These are phyloP conservation scores for Fusarium aywerte DNA, from an alignment of 2,329 filamentous ascomycete genomes.

Conservation along the genomic window DNA sequence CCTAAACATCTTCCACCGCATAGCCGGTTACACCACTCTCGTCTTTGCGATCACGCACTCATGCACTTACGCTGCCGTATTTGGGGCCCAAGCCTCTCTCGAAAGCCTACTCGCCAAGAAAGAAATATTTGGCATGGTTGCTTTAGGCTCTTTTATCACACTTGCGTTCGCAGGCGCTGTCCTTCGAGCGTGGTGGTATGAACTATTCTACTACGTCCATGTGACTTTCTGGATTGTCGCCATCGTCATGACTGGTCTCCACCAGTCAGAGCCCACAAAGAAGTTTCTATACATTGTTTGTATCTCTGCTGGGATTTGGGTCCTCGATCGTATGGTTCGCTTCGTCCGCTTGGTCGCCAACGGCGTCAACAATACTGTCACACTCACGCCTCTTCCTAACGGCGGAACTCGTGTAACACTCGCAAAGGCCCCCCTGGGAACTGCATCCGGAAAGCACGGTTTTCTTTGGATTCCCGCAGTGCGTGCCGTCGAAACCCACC, in stretches of 20 bases:
- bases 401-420: constrained; percentile 67
- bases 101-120: constrained; percentile 50
- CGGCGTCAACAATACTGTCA: constrained; percentile 62
- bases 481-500: constrained; percentile 68
- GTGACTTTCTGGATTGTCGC: constrained; percentile 60
- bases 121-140: constrained; percentile 61
- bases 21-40: constrained; percentile 63
- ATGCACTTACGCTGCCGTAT: constrained; percentile 56
- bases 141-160: constrained; percentile 59
- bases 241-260: constrained; percentile 61
- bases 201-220: constrained; percentile 66
- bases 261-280: constrained; percentile 60
- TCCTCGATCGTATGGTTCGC: constrained; percentile 62
- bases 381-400: constrained; percentile 63
- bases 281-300: constrained; percentile 57
- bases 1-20: constrained; percentile 67
- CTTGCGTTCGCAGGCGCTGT: constrained; percentile 56
- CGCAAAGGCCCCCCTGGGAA: constrained; percentile 58
- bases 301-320: constrained; percentile 60
- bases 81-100: constrained; percentile 47
- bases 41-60: constrained; percentile 59
- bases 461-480: constrained; percentile 72
- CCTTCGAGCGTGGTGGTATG: constrained; percentile 62
- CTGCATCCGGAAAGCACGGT: constrained; percentile 68
- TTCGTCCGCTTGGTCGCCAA: constrained; percentile 56